Percentiles rank a stretch among this genome's conserved stretches.
Evolutionary conservation across 345 rosid species (phyloP).

Genomic region (Acer campestre): DNA sequence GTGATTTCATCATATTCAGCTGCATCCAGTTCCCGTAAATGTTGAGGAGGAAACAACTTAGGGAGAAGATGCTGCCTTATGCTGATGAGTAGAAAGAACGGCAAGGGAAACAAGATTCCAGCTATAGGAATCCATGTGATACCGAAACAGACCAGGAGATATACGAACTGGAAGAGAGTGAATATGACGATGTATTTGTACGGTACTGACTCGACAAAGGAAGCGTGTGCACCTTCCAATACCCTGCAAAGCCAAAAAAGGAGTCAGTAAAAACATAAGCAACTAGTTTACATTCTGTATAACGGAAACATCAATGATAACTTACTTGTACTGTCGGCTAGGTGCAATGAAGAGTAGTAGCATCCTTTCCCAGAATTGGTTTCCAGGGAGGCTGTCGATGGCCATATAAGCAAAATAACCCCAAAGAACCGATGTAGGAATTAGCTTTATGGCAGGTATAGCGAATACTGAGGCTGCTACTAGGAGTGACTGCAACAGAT

Average conservation of each 20-base stretch:
- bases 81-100: conserved; percentile 73
- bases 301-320: background rate
- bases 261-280: background rate
- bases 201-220: conserved; percentile 78
- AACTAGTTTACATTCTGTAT: background rate
- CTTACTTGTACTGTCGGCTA: conserved; percentile 70
- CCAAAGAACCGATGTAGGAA: conserved; percentile 86
- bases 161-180: conserved; percentile 62
- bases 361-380: conserved; percentile 82
- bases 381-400: conserved; percentile 86
- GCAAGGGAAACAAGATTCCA: conserved; percentile 83
- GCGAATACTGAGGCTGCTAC: conserved; percentile 67
- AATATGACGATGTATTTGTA: conserved; percentile 53
- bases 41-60: conserved; percentile 44
- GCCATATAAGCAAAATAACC: conserved; percentile 95
- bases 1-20: conserved; percentile 80
- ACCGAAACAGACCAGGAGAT: conserved; percentile 69
- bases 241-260: conserved; percentile 45
- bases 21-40: conserved; percentile 72
- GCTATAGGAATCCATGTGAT: conserved; percentile 88
- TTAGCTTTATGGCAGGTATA: conserved; percentile 66
- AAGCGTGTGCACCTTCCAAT: conserved; percentile 66
- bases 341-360: conserved; percentile 65
- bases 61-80: conserved; percentile 76
- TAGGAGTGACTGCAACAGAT: conserved; percentile 69